Conservation (phyloP, 2,329 filamentous ascomycete species). For the Ophiostoma sp. region DNA sequence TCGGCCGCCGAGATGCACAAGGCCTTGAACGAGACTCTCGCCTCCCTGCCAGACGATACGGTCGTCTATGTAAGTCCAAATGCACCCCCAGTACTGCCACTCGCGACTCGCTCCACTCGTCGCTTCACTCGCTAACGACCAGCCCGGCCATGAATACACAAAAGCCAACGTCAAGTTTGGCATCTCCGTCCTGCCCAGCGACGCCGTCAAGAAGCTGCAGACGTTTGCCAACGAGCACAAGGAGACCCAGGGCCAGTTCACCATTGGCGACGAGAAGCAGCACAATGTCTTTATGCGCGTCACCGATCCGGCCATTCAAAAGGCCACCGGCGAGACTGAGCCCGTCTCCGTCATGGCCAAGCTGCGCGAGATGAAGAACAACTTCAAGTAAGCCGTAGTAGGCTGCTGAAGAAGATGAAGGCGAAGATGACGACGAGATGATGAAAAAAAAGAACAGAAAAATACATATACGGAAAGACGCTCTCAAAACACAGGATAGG, state of each 20-base stretch:
- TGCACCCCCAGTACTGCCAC: conserved; percentile 40
- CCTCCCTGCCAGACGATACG: conserved; percentile 81
- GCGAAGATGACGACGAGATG: not conserved
- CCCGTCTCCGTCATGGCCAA: conserved; percentile 82
- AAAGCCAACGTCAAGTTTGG: conserved; percentile 92
- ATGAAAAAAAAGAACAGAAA: not conserved
- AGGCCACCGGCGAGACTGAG: conserved; percentile 76
- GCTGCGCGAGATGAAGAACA: conserved; percentile 89
- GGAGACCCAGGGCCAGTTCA: conserved; percentile 93
- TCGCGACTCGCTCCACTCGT: too few species aligned
- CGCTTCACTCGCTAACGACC: not conserved
- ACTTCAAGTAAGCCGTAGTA: conserved; percentile 51
- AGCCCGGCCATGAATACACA: conserved; percentile 98
- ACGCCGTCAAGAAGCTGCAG: conserved; percentile 74
- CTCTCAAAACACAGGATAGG: too few species aligned
- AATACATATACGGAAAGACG: too few species aligned
- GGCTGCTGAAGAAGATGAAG: not conserved
- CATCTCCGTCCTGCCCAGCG: conserved; percentile 70
- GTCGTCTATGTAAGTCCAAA: conserved; percentile 81
- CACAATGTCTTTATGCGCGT: conserved; percentile 98
- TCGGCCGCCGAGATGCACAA: conserved; percentile 87
- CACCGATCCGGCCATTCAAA: conserved; percentile 75
- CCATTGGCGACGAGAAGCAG: conserved; percentile 94
- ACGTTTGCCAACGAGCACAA: conserved; percentile 75
- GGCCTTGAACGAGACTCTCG: conserved; percentile 84